These are phyloP conservation scores for Microbotryum lychnidis-dioicae DNA, from an alignment of 1,284 basidiomycete genomes.

Conservation along the genomic window DNA sequence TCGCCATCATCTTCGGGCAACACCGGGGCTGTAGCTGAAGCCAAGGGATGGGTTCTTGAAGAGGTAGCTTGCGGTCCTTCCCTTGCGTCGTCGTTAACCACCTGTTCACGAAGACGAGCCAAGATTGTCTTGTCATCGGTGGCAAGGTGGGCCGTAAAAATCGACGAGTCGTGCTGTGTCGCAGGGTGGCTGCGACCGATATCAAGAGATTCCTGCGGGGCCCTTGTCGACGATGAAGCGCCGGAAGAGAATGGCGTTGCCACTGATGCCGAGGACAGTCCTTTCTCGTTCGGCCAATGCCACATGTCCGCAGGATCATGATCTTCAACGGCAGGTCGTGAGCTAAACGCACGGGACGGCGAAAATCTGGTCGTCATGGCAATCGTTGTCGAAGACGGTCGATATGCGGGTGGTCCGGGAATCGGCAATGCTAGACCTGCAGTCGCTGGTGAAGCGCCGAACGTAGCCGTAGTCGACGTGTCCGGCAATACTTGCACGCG, in stretches of 20 bases:
- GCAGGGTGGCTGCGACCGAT: not conserved
- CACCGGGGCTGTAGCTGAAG: too few relatives aligned
- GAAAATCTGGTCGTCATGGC: slow-evolving; percentile 8
- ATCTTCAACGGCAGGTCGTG: not conserved
- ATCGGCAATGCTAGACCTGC: slow-evolving; percentile 12
- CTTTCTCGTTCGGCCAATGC: slow-evolving; percentile 30
- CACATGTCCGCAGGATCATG: slow-evolving; percentile 7
- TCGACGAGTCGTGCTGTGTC: slow-evolving; percentile 8
- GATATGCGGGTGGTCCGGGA: slow-evolving; percentile 27
- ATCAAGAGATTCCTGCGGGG: not conserved
- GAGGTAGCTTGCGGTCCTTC: too few relatives aligned
- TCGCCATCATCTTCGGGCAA: too few relatives aligned
- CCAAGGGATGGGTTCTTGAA: too few relatives aligned
- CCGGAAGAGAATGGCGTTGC: not conserved
- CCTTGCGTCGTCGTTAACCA: too few relatives aligned
- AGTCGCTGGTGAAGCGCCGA: slow-evolving; percentile 2
- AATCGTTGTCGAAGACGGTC: slow-evolving; percentile 15
- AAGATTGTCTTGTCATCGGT: slow-evolving; percentile 31
- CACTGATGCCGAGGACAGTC: not conserved
- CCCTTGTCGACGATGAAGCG: not conserved
- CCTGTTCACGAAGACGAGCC: slow-evolving; percentile 9
- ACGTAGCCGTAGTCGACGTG: not conserved
- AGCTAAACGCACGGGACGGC: not conserved
- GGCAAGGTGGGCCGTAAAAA: slow-evolving; percentile 24
- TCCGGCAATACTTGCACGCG: too few relatives aligned